phyloP scores from a whole-genome alignment of 306 rosid genomes.

The Sphenostylis stenocarpa region DNA sequence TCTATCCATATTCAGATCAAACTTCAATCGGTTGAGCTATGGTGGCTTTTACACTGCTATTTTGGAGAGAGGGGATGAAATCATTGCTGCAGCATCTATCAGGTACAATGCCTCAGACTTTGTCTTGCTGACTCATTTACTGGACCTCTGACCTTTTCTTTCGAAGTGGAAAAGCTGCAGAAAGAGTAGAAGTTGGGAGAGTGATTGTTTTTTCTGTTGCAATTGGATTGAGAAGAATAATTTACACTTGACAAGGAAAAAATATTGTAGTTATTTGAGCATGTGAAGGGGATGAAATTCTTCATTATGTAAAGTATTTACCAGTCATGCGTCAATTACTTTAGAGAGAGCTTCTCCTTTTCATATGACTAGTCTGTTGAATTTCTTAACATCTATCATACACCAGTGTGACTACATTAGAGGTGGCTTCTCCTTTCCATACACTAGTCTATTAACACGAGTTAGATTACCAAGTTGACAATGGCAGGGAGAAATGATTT shows the following conservation, averaged over 20 bases:
- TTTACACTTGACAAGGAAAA: background rate
- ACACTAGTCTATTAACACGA: background rate
- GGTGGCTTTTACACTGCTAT: slow-evolving; percentile 90
- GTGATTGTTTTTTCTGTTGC: slow-evolving; percentile 1
- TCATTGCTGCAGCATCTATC: slow-evolving; percentile 87
- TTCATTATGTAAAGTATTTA: background rate
- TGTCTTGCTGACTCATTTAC: background rate
- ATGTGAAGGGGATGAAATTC: background rate
- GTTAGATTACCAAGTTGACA: slow-evolving; percentile 4
- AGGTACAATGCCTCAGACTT: slow-evolving; percentile 43
- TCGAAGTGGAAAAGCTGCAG: background rate
- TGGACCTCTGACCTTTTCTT: background rate
- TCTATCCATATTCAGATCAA: slow-evolving; percentile 61
- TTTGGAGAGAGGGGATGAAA: slow-evolving; percentile 96
- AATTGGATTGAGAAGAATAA: background rate
- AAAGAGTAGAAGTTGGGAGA: slow-evolving; percentile 9
- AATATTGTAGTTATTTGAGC: background rate
- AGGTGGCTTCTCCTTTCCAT: background rate
- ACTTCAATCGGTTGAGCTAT: slow-evolving; percentile 83
- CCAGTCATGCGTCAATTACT: slow-evolving; percentile 3
- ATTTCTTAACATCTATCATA: background rate
- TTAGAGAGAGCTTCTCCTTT: background rate
- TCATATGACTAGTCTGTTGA: background rate
- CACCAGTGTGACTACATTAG: background rate
- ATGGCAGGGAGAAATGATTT: background rate